Conservation (phyloP, 495 filamentous ascomycete genomes). For the Podospora pseudopauciseta region DNA sequence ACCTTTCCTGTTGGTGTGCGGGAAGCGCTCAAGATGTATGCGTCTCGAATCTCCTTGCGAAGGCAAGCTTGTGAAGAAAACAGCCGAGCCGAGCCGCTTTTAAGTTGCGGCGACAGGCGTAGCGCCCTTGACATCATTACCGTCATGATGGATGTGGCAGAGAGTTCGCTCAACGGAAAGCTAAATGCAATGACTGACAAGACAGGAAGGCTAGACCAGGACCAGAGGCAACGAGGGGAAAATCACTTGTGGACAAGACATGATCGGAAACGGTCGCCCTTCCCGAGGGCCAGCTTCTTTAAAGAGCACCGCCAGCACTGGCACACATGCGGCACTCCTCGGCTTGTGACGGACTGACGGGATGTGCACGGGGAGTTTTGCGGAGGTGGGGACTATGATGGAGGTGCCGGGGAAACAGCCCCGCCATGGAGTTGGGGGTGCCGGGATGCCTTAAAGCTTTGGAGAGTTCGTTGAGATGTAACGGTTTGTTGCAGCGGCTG, state of each 20-base stretch:
- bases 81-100: slow-evolving; percentile 47
- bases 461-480: neutral
- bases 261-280: slow-evolving; percentile 8
- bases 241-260: neutral
- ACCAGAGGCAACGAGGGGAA: neutral
- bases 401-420: slow-evolving; percentile 3
- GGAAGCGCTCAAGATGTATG: slow-evolving; percentile 84
- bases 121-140: slow-evolving; percentile 20
- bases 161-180: neutral
- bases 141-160: neutral
- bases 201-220: neutral
- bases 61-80: slow-evolving; percentile 61
- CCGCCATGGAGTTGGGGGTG: slow-evolving; percentile 17
- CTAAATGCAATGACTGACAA: slow-evolving; percentile 4
- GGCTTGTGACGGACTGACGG: slow-evolving; percentile 37
- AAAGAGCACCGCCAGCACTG: slow-evolving; percentile 10
- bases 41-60: slow-evolving; percentile 74
- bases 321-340: slow-evolving; percentile 27
- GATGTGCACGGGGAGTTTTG: slow-evolving; percentile 10
- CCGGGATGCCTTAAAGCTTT: slow-evolving; percentile 10
- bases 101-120: slow-evolving; percentile 21
- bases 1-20: slow-evolving; percentile 89
- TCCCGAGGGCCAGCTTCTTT: slow-evolving; percentile 17
- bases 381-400: slow-evolving; percentile 18
- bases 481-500: neutral